Conservation (phyloP, 2,329 filamentous ascomycete species). For the Fusarium virguliforme region DNA sequence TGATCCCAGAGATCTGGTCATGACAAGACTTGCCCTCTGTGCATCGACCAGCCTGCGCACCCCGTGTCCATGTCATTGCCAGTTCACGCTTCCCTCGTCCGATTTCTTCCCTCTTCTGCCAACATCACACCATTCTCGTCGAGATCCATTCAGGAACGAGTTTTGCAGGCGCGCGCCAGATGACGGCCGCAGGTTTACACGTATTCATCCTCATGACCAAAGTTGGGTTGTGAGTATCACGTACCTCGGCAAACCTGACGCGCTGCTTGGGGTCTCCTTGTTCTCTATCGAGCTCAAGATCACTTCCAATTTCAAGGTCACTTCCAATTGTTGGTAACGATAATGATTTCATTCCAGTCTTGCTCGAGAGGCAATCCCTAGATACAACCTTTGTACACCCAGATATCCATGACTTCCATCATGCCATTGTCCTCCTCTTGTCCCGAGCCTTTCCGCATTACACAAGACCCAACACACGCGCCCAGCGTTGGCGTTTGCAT, state of each 20-base stretch:
- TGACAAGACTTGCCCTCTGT: not conserved
- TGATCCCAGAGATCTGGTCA: not conserved
- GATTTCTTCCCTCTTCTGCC: constrained; percentile 1
- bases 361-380: constrained; percentile 24
- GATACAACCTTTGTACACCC: constrained; percentile 24
- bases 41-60: constrained; percentile 1
- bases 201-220: not conserved
- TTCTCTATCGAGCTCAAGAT: not conserved
- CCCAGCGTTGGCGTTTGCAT: constrained; percentile 12
- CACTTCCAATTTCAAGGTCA: not conserved
- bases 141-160: constrained; percentile 4
- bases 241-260: not conserved
- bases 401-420: constrained; percentile 28
- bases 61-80: not conserved
- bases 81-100: constrained; percentile 10
- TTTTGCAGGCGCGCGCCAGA: constrained; percentile 5
- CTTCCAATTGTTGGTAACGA: not conserved
- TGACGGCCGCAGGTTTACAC: constrained; percentile 8
- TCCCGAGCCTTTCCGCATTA: constrained; percentile 28
- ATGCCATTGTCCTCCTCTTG: constrained; percentile 18
- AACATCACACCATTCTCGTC: constrained; percentile 12
- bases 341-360: constrained; percentile 19
- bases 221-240: not conserved
- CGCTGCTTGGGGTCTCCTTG: not conserved
- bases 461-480: constrained; percentile 24